phyloP scores from a whole-genome alignment of 768 basidiomycete genomes.

The Cytidiella melzeri region DNA sequence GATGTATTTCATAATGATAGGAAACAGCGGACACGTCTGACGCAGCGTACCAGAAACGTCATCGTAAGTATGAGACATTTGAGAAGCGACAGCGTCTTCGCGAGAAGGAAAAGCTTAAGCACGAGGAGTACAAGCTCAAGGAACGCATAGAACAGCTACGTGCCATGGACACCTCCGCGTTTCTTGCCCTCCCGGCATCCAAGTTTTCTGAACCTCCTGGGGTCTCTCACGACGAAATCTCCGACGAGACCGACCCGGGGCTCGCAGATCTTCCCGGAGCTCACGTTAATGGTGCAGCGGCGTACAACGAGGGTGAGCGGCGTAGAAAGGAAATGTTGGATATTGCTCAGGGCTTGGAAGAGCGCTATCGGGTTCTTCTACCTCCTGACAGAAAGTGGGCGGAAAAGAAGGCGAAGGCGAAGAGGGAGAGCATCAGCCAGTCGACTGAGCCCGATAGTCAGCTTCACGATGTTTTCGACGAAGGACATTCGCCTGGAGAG shows the following conservation, averaged over 20 bases:
- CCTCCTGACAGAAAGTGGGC: constrained; percentile 45
- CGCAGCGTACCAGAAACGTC: constrained; percentile 72
- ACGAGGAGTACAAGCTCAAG: constrained; percentile 88
- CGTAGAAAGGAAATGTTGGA: constrained; percentile 70
- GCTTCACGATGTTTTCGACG: neutral
- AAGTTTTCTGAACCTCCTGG: constrained; percentile 40
- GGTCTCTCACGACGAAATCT: constrained; percentile 23
- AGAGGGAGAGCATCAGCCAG: constrained; percentile 8
- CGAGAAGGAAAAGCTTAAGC: constrained; percentile 88
- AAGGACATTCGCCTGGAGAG: constrained; percentile 4
- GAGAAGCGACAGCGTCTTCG: constrained; percentile 81
- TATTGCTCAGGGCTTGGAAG: constrained; percentile 57
- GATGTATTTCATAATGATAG: constrained; percentile 28
- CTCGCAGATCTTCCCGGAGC: constrained; percentile 24
- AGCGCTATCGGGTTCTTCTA: constrained; percentile 68
- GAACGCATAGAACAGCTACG: constrained; percentile 82
- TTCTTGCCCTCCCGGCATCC: constrained; percentile 54
- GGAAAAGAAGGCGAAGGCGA: constrained; percentile 14
- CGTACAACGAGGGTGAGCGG: constrained; percentile 62
- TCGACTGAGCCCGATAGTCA: constrained; percentile 9
- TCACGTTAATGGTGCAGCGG: constrained; percentile 30
- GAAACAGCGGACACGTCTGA: constrained; percentile 68
- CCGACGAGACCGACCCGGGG: constrained; percentile 11
- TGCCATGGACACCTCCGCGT: constrained; percentile 65
- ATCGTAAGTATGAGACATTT: constrained; percentile 80